Percentiles rank a stretch among this genome's conserved stretches.
Evolutionary conservation across 176 grass and related monocot species (phyloP).

Genomic region (Cymbopogon citratus): DNA sequence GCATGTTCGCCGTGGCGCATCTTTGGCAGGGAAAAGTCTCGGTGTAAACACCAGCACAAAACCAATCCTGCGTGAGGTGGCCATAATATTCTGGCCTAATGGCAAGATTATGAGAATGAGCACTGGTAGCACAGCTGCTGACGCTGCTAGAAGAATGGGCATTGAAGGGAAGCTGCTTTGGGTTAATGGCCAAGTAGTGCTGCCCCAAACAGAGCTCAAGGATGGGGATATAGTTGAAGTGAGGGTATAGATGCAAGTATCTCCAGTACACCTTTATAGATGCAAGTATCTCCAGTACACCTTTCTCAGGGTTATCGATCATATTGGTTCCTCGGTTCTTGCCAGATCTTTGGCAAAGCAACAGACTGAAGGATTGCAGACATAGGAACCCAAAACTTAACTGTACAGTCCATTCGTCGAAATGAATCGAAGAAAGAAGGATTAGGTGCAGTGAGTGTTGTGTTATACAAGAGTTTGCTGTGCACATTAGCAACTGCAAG

Average conservation of each 20-base stretch:
- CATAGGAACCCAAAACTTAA: not conserved
- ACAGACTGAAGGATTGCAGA: slow-evolving; percentile 14
- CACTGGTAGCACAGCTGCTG: slow-evolving; percentile 81
- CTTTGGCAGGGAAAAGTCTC: slow-evolving; percentile 46
- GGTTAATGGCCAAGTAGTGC: slow-evolving; percentile 83
- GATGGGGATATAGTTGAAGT: slow-evolving; percentile 99
- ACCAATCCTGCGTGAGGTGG: slow-evolving; percentile 54
- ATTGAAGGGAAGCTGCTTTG: slow-evolving; percentile 70
- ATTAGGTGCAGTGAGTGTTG: slow-evolving; percentile 7
- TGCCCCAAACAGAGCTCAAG: slow-evolving; percentile 79
- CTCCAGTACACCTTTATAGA: slow-evolving; percentile 32
- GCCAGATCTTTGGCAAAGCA: slow-evolving; percentile 12
- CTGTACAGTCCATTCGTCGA: slow-evolving; percentile 42
- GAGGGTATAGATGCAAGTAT: slow-evolving; percentile 41
- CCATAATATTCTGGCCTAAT: slow-evolving; percentile 80
- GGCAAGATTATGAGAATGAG: slow-evolving; percentile 90
- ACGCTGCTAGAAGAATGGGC: slow-evolving; percentile 86
- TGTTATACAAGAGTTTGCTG: not conserved
- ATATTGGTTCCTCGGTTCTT: slow-evolving; percentile 7
- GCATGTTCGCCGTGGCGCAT: slow-evolving; percentile 55
- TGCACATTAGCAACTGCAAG: slow-evolving; percentile 19
- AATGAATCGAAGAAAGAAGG: slow-evolving; percentile 20
- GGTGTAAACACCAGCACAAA: slow-evolving; percentile 29
- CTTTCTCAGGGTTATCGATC: not conserved
- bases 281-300: slow-evolving; percentile 2